Evolutionary conservation across 1,284 basidiomycete species (phyloP), one percentile per base, ranked within the genome.

Genomic region (Boletus semigastroideus): DNA sequence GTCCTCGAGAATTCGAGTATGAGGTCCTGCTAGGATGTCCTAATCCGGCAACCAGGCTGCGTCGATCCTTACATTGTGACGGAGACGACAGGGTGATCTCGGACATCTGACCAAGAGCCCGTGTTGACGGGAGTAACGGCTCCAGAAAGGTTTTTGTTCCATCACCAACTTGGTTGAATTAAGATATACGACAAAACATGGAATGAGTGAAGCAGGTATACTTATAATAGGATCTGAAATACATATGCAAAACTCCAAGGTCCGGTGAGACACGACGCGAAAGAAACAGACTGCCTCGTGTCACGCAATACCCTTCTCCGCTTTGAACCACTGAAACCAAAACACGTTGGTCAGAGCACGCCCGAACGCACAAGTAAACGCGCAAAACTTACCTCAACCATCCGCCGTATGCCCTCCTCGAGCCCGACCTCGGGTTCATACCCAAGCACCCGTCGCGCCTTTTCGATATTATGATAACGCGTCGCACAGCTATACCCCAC

Each of bases 401-500:
- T 91, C 58, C 77, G 78, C 71, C 83, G 80, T 54, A 98, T 80
- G 22, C 93, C 96, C 61, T 99, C 95, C 58, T 94, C 86, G 28
- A 99, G 64, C 2, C 93, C 90, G 12, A 96, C 86, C 51, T 93
- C 74, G 0, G 96, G 97, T 67, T 94, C 91, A 71, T 99, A 99
- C 3, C 92, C 94, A 36, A 99, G 77, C 57, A 98, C 82, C 51
- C 94, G 76, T 59, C 95, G 79, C 10, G 96, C 93, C 75, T 93
- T 94, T 75, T 99, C 96, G 49, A 96, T 94, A 68, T 98, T 97
- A 72, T 96, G 91, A 78, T 90, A 98, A 61, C 94, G 81, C 56
- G 75, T 78, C 22, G 79, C 81, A 67, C 86, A 88, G 42, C 80
- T 84, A 67, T 85, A 93, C 19, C 82, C 82, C 28, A 97, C 91